Conservation (phyloP, 2,329 filamentous ascomycete genomes). For the Aspergillus quadrilineatus region DNA sequence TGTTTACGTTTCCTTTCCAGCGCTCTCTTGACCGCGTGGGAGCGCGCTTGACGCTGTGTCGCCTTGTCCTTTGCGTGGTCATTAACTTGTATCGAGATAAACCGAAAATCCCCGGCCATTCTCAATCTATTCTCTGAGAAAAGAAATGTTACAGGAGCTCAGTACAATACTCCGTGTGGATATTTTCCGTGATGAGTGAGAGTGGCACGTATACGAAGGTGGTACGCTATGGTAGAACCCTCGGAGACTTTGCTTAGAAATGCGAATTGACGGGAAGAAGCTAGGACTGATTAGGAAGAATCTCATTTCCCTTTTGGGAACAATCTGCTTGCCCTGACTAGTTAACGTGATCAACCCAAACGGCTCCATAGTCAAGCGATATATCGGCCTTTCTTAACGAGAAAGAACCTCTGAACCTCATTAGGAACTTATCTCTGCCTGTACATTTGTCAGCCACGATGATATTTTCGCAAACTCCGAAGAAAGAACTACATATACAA, state of each 20-base stretch:
- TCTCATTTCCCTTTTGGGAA: constrained; percentile 6
- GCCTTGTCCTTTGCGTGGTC: neutral
- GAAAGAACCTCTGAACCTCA: neutral
- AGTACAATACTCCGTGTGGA: neutral
- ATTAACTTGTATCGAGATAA: neutral
- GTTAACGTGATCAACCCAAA: too few species aligned
- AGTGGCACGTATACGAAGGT: neutral
- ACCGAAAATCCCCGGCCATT: neutral
- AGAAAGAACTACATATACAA: too few species aligned
- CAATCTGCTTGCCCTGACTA: neutral
- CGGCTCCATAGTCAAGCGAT: too few species aligned
- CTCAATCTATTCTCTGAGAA: neutral
- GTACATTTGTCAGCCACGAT: too few species aligned
- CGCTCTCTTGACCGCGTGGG: constrained; percentile 1
- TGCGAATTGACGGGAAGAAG: neutral
- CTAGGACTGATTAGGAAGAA: neutral
- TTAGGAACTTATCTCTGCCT: too few species aligned
- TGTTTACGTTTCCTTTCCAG: neutral
- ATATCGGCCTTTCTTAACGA: too few species aligned
- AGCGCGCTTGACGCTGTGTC: neutral
- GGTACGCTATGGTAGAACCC: too few species aligned
- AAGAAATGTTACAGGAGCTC: too few species aligned
- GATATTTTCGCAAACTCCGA: too few species aligned
- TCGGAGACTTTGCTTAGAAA: constrained; percentile 3
- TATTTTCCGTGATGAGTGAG: neutral